These are phyloP conservation scores for Arthrinium phaeospermum DNA, from an alignment of 2,329 filamentous ascomycete genomes.

Conservation along the genomic window DNA sequence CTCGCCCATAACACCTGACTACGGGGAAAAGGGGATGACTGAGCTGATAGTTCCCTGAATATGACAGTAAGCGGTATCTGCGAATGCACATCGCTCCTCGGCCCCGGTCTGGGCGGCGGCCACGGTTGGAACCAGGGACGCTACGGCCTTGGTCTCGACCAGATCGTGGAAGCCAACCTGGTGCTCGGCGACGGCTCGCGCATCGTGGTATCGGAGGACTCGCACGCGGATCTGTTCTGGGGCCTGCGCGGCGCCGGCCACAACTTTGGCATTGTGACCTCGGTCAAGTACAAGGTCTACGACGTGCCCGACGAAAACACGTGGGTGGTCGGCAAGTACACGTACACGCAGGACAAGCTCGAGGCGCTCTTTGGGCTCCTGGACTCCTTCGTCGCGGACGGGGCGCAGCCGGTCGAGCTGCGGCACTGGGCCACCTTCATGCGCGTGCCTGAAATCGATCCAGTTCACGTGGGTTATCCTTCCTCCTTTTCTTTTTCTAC, in stretches of 20 bases:
- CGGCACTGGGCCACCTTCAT: constrained; percentile 19
- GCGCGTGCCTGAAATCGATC: constrained; percentile 14
- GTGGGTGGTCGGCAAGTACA: constrained; percentile 23
- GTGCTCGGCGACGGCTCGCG: constrained; percentile 23
- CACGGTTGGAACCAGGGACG: constrained; percentile 23
- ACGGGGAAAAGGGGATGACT: not conserved
- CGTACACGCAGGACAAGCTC: constrained; percentile 25
- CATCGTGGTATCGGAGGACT: constrained; percentile 23
- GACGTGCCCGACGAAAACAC: constrained; percentile 20
- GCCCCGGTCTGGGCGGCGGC: constrained; percentile 22
- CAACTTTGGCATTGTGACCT: constrained; percentile 51
- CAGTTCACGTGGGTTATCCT: constrained; percentile 16
- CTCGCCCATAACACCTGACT: not conserved
- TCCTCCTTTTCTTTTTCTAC: no score
- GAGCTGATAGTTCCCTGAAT: no score
- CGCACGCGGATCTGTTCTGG: constrained; percentile 45
- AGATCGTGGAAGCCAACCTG: constrained; percentile 20
- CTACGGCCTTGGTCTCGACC: constrained; percentile 22
- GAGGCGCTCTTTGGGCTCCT: constrained; percentile 22
- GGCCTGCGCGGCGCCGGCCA: constrained; percentile 47
- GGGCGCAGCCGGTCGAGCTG: constrained; percentile 19
- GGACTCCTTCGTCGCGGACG: constrained; percentile 21
- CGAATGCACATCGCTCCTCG: constrained; percentile 18
- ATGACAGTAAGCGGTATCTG: not conserved
- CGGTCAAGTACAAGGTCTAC: constrained; percentile 21